A percentile compares a stretch with the other conserved stretches of the same genome.
These are phyloP conservation scores for Aspergillus asperescens DNA, from an alignment of 495 filamentous ascomycete genomes.

Conservation along the genomic window DNA sequence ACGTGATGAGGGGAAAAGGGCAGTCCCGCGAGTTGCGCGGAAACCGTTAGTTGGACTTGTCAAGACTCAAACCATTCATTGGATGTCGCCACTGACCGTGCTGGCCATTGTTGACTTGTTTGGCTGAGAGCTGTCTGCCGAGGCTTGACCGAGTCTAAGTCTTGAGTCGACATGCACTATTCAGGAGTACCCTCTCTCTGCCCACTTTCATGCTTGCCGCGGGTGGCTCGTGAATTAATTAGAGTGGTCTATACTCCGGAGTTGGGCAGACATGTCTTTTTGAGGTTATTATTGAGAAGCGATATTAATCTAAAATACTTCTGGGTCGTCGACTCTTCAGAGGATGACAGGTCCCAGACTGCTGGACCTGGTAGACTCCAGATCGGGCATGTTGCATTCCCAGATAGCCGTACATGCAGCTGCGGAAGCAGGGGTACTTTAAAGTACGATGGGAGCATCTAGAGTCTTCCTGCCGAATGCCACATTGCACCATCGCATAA, in stretches of 20 bases:
- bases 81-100: too few relatives aligned
- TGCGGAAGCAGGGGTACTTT: slow-evolving; percentile 7
- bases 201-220: slow-evolving; percentile 2
- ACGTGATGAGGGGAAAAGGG: not conserved
- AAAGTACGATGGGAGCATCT: not conserved
- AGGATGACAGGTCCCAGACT: not conserved
- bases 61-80: too few relatives aligned
- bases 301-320: too few relatives aligned
- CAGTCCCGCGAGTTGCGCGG: slow-evolving; percentile 8
- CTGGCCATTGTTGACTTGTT: too few relatives aligned
- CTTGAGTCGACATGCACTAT: not conserved
- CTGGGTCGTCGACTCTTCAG: too few relatives aligned
- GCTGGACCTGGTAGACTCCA: not conserved
- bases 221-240: not conserved
- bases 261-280: not conserved
- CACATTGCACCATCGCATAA: not conserved
- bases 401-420: slow-evolving; percentile 17
- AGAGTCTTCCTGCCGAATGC: not conserved
- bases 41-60: not conserved
- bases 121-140: too few relatives aligned
- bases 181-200: too few relatives aligned
- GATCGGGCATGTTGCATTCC: not conserved
- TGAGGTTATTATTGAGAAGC: not conserved
- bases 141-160: too few relatives aligned
- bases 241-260: too few relatives aligned